A percentile compares a stretch with the other conserved stretches of the same genome.
Evolutionary conservation across 2,329 filamentous ascomycete species (phyloP).

Genomic region (Fusarium redolens): DNA sequence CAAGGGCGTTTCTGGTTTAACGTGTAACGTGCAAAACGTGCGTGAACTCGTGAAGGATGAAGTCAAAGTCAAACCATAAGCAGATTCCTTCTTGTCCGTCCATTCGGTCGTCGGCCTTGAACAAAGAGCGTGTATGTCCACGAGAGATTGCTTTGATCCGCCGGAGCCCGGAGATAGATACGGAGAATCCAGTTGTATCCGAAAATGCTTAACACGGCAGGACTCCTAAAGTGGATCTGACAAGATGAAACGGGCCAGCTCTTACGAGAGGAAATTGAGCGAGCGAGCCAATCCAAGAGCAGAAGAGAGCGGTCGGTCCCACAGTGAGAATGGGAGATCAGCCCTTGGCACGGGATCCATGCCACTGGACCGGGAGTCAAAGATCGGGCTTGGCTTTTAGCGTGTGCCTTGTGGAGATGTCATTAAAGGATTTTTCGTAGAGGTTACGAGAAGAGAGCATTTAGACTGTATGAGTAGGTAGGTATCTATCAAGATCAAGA

Average conservation of each 20-base stretch:
- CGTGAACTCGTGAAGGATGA: neutral
- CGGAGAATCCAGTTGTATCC: constrained; percentile 19
- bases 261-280: neutral
- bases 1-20: constrained; percentile 7
- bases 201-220: neutral
- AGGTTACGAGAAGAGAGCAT: neutral
- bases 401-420: constrained; percentile 15
- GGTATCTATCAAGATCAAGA: neutral
- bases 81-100: neutral
- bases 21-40: constrained; percentile 8
- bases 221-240: neutral
- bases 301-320: constrained; percentile 21
- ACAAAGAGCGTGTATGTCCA: neutral
- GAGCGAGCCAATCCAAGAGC: neutral
- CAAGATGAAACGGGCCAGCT: neutral
- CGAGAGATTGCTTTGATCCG: neutral
- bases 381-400: constrained; percentile 16
- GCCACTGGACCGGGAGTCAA: constrained; percentile 9
- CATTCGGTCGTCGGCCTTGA: constrained; percentile 18
- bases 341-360: constrained; percentile 19
- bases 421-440: neutral
- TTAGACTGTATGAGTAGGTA: neutral
- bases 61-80: neutral
- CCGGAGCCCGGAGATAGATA: constrained; percentile 14
- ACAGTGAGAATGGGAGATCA: constrained; percentile 2